A percentile compares a stretch with the other conserved stretches of the same genome.
These are phyloP conservation scores for Phytophthora crassamura DNA, from an alignment of 352 stramenopile species.

Conservation along the genomic window DNA sequence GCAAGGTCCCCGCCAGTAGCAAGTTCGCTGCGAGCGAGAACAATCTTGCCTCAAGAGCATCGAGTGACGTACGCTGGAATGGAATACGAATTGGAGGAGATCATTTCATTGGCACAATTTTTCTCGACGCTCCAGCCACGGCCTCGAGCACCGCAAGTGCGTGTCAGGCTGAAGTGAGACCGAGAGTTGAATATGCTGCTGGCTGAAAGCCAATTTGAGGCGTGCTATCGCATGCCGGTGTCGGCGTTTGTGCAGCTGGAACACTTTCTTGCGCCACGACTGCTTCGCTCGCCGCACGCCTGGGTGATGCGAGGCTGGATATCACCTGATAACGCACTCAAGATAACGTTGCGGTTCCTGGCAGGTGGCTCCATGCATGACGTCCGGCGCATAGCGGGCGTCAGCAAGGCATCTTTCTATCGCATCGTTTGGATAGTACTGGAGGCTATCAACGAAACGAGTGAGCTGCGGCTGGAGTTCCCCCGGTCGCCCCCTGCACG, in stretches of 20 bases:
- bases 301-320: background rate
- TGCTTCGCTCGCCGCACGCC: background rate
- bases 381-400: background rate
- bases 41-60: no score
- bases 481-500: background rate
- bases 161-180: constrained; percentile 1
- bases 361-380: constrained; percentile 7
- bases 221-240: constrained; percentile 3
- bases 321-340: background rate
- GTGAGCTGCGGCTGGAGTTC: background rate
- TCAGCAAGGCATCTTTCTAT: constrained; percentile 15
- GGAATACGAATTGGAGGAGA: no score
- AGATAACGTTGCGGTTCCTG: constrained; percentile 5
- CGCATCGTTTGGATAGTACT: constrained; percentile 8
- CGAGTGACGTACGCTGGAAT: no score
- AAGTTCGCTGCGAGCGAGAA: no score
- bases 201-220: constrained; percentile 1
- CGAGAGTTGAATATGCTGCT: background rate
- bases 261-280: no score
- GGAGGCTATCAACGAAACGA: background rate
- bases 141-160: background rate
- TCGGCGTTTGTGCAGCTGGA: background rate
- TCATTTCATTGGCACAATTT: no score
- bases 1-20: no score
- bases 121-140: background rate